These are phyloP conservation scores for Suillus discolor DNA, from an alignment of 768 basidiomycete species.

Conservation along the genomic window DNA sequence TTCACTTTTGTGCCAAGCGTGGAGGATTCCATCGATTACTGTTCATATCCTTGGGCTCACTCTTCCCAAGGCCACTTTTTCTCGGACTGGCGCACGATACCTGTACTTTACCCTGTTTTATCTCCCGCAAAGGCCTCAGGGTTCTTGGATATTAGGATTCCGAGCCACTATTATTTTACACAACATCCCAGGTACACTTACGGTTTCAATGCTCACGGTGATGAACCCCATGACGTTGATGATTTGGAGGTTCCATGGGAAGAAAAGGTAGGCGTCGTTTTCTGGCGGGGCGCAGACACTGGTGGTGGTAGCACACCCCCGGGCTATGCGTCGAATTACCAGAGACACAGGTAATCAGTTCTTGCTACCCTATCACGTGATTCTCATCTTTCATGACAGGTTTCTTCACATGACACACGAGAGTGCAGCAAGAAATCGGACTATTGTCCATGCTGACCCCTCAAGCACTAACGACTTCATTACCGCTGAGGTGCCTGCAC, in stretches of 20 bases:
- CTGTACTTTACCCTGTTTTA: slow-evolving; percentile 90
- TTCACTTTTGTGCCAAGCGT: slow-evolving; percentile 65
- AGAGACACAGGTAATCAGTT: slow-evolving; percentile 71
- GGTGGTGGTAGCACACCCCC: slow-evolving; percentile 89
- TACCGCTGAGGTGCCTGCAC: slow-evolving; percentile 61
- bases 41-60: slow-evolving; percentile 78
- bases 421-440: slow-evolving; percentile 46
- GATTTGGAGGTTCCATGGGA: slow-evolving; percentile 90
- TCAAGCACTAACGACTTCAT: slow-evolving; percentile 56
- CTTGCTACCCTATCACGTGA: slow-evolving; percentile 7
- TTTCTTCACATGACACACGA: slow-evolving; percentile 82
- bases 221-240: slow-evolving; percentile 75
- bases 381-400: slow-evolving; percentile 22
- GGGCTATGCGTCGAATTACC: slow-evolving; percentile 81
- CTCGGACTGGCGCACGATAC: slow-evolving; percentile 92
- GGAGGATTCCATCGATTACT: slow-evolving; percentile 77
- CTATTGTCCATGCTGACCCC: slow-evolving; percentile 73
- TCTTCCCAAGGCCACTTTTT: slow-evolving; percentile 95
- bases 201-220: slow-evolving; percentile 81
- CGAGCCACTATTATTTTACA: slow-evolving; percentile 95
- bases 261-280: slow-evolving; percentile 81
- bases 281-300: slow-evolving; percentile 96
- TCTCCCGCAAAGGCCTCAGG: slow-evolving; percentile 88
- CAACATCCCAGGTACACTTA: slow-evolving; percentile 84
- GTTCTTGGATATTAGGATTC: slow-evolving; percentile 89